Base-by-base conservation (phyloP, 228 moss, liverwort and hornwort genomes). In the Sphagnum magellanicum region DNA sequence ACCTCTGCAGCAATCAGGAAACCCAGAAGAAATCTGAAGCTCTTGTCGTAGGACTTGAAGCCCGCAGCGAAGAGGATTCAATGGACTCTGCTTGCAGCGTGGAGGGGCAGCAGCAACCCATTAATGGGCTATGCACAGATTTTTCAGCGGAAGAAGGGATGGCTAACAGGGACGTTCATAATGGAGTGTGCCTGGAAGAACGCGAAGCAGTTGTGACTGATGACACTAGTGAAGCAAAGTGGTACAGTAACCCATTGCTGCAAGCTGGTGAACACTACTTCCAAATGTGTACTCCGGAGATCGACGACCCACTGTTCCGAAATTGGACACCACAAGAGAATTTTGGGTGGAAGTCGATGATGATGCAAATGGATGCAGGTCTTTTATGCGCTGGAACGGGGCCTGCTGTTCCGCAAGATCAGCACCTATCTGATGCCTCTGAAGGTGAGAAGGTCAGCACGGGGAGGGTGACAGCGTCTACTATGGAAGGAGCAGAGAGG, bases 221-320 rank as follows among this genome's bases (percentile, higher is more conserved):
- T 55, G 55, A 55, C 8, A 55, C 9, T 8, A 12, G 55, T 12
- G 81, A 74, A 6, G 76, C 87, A 10, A 83, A 87, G 68, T 87
- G 87, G 87, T 83, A 83, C 55, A 83, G 76, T 70, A 87, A 81
- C 68, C 86, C 86, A 17, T 59, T 86, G 49, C 71, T 71, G 73
- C 82, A 86, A 70, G 60, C 75, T 63, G 49, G 65, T 4, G 87
- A 83, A 76, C 87, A 87, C 63, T 87, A 83, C 71, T 87, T 87
- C 68, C 83, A 87, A 64, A 83, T 83, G 67, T 87, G 87, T 50
- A 87, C 87, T 16, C 87, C 83, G n/a, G 87, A 87, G 66, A 87
- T 32, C 32, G 32, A 32, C 32, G 32, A 32, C 32, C 32, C 32
- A 32, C 32, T 32, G 32, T 32, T 32, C 32, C 32, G 32, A 3